Conservation (phyloP, 2,329 filamentous ascomycete genomes). For the Pyricularia pennisetigena region DNA sequence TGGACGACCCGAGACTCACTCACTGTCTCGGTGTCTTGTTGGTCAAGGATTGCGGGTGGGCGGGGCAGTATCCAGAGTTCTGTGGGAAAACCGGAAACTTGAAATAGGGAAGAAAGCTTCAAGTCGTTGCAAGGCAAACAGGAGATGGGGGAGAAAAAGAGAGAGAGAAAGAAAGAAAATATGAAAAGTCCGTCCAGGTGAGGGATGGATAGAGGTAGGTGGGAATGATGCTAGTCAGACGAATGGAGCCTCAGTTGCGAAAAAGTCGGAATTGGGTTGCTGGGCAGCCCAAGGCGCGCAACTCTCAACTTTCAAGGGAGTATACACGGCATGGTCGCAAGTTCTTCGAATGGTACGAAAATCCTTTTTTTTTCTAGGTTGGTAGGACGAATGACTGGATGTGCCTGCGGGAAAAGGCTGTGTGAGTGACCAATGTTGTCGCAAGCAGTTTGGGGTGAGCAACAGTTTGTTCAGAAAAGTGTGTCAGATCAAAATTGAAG, state of each 20-base stretch:
- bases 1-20: neutral
- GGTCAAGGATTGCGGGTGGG: neutral
- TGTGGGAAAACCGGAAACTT: neutral
- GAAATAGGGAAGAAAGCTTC: neutral
- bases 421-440: neutral
- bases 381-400: neutral
- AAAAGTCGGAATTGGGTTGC: conserved; percentile 2
- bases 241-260: neutral
- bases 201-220: neutral
- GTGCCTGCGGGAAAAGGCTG: neutral
- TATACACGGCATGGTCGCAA: conserved; percentile 22
- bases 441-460: neutral
- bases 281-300: conserved; percentile 3
- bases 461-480: neutral
- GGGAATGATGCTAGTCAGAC: neutral
- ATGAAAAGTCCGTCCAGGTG: neutral
- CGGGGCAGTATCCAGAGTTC: neutral
- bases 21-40: neutral
- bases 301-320: conserved; percentile 17
- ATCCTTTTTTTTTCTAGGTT: neutral
- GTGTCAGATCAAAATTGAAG: neutral
- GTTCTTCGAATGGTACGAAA: conserved; percentile 4
- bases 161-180: neutral
- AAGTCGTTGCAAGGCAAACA: neutral
- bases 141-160: neutral